These are phyloP conservation scores for Aspergillus glaucus DNA, from an alignment of 2,329 filamentous ascomycete genomes.

Conservation along the genomic window DNA sequence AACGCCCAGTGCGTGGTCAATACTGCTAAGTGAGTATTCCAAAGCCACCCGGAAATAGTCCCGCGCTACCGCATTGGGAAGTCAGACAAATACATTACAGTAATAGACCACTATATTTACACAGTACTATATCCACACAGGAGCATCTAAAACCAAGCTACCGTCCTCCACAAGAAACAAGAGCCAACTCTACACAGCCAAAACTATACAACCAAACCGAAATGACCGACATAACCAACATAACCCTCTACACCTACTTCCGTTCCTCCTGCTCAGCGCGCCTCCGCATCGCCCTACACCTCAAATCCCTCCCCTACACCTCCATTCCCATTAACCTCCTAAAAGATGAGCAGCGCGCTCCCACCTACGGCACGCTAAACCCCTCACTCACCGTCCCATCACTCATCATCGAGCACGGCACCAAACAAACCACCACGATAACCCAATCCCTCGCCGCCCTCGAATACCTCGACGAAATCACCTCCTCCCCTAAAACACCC, in stretches of 20 bases:
- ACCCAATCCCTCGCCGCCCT: conserved; percentile 55
- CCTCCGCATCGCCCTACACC: conserved; percentile 53
- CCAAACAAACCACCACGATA: conserved; percentile 32
- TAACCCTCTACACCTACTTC: conserved; percentile 54
- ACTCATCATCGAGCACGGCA: conserved; percentile 35
- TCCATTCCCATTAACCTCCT: conserved; percentile 49
- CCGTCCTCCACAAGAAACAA: too few relatives aligned
- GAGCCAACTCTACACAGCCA: too few relatives aligned
- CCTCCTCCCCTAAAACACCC: conserved; percentile 30
- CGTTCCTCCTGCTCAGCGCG: conserved; percentile 58
- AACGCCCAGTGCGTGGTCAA: too few relatives aligned
- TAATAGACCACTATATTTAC: too few relatives aligned
- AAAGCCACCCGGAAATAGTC: too few relatives aligned
- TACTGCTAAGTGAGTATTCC: too few relatives aligned
- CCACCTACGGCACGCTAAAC: conserved; percentile 45
- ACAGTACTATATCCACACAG: too few relatives aligned
- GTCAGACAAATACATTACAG: too few relatives aligned
- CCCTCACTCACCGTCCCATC: conserved; percentile 52
- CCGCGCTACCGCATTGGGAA: too few relatives aligned
- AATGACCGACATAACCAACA: conserved; percentile 14
- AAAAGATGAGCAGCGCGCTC: conserved; percentile 46
- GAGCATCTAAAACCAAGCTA: too few relatives aligned
- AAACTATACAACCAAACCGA: background rate
- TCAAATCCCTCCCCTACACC: conserved; percentile 49
- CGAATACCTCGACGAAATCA: conserved; percentile 56